Percentiles rank a stretch among this genome's conserved stretches.
Conservation (phyloP, 805 yeast genomes). For the Cyberlindnera subsufficiens region DNA sequence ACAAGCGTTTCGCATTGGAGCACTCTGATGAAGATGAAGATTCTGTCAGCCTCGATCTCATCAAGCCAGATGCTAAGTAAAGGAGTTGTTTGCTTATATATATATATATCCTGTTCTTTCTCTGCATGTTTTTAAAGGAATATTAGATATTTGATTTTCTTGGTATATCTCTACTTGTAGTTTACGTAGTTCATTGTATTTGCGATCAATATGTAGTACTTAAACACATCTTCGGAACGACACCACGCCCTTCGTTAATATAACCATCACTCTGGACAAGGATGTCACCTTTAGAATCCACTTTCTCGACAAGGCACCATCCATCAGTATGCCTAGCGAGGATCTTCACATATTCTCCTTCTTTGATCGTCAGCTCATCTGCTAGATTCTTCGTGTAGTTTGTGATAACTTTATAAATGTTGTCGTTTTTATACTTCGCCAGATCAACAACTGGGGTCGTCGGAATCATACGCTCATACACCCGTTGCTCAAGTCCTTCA, state of each 20-base stretch:
- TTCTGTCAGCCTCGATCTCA: background rate
- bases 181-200: too few species aligned
- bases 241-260: slow-evolving; percentile 33
- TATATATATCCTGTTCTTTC: too few species aligned
- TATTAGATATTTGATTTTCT: too few species aligned
- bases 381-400: slow-evolving; percentile 27
- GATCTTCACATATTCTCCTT: slow-evolving; percentile 29
- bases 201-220: background rate
- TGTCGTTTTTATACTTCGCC: slow-evolving; percentile 6
- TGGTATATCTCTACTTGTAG: too few species aligned
- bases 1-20: slow-evolving; percentile 25
- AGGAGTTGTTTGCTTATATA: too few species aligned
- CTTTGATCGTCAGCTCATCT: slow-evolving; percentile 29
- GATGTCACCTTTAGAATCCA: slow-evolving; percentile 20
- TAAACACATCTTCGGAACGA: slow-evolving; percentile 34
- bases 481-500: slow-evolving; percentile 17
- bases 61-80: too few species aligned
- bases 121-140: too few species aligned
- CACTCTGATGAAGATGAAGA: slow-evolving; percentile 13
- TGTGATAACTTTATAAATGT: slow-evolving; percentile 18
- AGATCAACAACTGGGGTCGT: slow-evolving; percentile 15
- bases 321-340: slow-evolving; percentile 38
- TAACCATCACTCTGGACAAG: slow-evolving; percentile 14
- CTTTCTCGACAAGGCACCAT: slow-evolving; percentile 37
- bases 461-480: slow-evolving; percentile 14